Base-by-base conservation (phyloP, 2,329 filamentous ascomycete species). In the Penicillium sp. region DNA sequence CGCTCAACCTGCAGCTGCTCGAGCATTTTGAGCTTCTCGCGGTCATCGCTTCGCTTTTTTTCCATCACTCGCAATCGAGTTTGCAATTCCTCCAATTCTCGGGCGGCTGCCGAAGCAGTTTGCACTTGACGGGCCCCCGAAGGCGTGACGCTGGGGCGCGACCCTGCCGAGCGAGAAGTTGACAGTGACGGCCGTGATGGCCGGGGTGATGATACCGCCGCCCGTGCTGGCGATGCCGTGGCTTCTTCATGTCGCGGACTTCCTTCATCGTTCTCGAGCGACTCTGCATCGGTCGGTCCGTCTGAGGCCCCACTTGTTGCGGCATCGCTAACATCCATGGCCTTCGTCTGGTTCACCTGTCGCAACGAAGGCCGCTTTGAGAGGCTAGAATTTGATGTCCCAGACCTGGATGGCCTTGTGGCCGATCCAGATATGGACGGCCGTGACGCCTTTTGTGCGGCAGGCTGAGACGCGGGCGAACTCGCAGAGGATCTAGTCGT, bases 51-150 rank as follows among this genome's bases (percentile, higher is more conserved):
- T 48, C 89, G 77, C 67, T 95, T 95, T 59, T 91, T 88, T 66
- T 98, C 90, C 59, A 97, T 76, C 3, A 96, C 77, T 46, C 85
- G 83, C 2, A 97, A 73, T 65, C 95, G 96, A 0, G 88, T 84
- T 65, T 95, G 90, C 12, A 96, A 74, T 55, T 95, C 88, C 57
- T 96, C 90, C 18, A 91, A 82, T 61, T 94, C 86, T 53, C 85
- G 78, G 24, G 78, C 70, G 1, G 78, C 74, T 6, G 79, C 69
- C 47, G 70, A 76, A 48, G 70, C 77, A 51, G 55, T 66, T 48
- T 69, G 74, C 3, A 71, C 72, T 9, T 75, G 74, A 24, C 76
- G 68, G 55, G 59, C 54, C 38, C 66, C 55, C 29, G 62, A 56
- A 13, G 64, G 66, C 25, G 58, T 62, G 4, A 55, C 58, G 51